Conservation (phyloP, 2,329 filamentous ascomycete species). For the Septoria linicola region DNA sequence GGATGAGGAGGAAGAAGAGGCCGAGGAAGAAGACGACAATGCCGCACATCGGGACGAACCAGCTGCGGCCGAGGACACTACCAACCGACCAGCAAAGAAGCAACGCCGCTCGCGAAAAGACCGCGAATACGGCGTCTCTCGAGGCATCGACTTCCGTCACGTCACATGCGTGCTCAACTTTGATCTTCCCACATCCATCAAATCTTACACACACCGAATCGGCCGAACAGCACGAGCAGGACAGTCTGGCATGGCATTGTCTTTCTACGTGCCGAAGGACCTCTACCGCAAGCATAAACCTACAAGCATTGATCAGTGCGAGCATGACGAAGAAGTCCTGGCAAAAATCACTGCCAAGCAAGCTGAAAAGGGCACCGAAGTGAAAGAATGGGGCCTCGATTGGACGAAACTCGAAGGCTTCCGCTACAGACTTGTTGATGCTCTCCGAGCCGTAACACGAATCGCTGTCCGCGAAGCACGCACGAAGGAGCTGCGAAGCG, state of each 20-base stretch:
- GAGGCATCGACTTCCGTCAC: conserved; percentile 95
- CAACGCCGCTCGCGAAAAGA: conserved; percentile 66
- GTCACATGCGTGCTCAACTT: conserved; percentile 96
- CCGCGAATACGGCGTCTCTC: conserved; percentile 90
- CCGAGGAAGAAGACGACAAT: conserved; percentile 35
- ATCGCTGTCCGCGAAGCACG: conserved; percentile 88
- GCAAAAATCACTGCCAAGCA: conserved; percentile 78
- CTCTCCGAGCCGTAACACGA: conserved; percentile 82
- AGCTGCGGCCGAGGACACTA: conserved; percentile 31
- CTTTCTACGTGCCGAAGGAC: conserved; percentile 82
- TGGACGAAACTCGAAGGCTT: conserved; percentile 93
- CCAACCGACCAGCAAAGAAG: conserved; percentile 48
- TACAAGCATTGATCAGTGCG: conserved; percentile 71
- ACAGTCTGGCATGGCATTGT: conserved; percentile 91
- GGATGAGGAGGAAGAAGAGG: conserved; percentile 29
- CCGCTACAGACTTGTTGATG: conserved; percentile 91
- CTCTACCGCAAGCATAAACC: conserved; percentile 86
- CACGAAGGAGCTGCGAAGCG: conserved; percentile 80
- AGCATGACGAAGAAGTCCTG: conserved; percentile 82
- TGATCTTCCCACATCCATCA: conserved; percentile 82
- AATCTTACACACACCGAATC: conserved; percentile 95
- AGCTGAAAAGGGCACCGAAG: conserved; percentile 71
- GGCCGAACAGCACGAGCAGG: conserved; percentile 89
- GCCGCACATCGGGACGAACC: conserved; percentile 23
- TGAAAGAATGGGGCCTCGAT: conserved; percentile 91